Base-by-base conservation (phyloP, 140 eudicot species). In the Oenanthe javanica region DNA sequence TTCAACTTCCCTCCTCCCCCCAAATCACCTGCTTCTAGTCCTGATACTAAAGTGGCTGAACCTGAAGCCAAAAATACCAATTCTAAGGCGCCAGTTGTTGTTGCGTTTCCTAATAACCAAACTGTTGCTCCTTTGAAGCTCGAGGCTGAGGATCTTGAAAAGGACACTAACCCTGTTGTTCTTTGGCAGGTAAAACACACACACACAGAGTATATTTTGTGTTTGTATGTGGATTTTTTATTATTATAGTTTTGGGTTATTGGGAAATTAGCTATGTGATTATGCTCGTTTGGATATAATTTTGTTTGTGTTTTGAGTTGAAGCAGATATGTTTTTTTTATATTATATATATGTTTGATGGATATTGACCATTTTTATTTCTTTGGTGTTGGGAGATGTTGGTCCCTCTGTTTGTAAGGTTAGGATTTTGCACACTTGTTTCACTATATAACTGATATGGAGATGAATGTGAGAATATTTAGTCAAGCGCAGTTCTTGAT, bases 151-250 rank as follows among this genome's bases (percentile, higher is more conserved):
- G 91, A 70, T 69, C 80, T 80, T 72, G 89, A 87, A 54, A 72
- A 66, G 77, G 83, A 66, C 71, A 92, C 89, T 1, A 90, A 90
- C 46, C 97, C 95, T 15, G 77, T 79, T 21, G 78, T 90, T 78
- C 83, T 88, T 6, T 92, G 97, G 97, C 97, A 92, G 97, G 97
- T 91, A 81, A 0, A 19, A 71, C 1, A 5, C 48, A 8, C 5
- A 4, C 7, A 55, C 64, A 18, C 7, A 18, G 18, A 51, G 2
- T 3, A 5, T 43, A 43, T 10, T 49, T 49, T 0, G 9, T 2
- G 54, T 12, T 57, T 18, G 2, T 64, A 23, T 19, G 7, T 57
- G 10, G 6, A 23, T 64, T 9, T 36, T 64, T 9, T 7, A 25
- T 64, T 25, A 2, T 2, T 18, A 16, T 21, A 45, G 4, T 46